Evolutionary conservation across 306 rosid species (phyloP), one percentile per base, ranked within the genome.

Genomic region (Quercus aquifolioides): DNA sequence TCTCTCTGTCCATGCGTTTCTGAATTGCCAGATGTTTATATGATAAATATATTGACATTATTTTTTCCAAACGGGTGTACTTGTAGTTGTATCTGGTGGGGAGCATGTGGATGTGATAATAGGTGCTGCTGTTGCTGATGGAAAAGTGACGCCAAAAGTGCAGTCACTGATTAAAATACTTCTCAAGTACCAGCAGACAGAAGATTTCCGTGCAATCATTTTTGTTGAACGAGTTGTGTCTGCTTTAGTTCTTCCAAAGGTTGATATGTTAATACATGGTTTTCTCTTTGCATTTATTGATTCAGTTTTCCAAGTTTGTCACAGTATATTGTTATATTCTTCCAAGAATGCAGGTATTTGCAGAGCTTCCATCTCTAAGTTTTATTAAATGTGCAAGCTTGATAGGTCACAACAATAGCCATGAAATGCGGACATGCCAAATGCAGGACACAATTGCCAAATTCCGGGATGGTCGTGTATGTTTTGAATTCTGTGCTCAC

Each of bases 71-170:
- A 55, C 33, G 69, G 69, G 60, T 59, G 33, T 80, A 46, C 69
- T 76, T 86, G 15, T 76, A 91, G 99, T 93, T 74, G 97, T 89
- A 76, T 95, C 99, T 74, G 98, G 97, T 28, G 99, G 99, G 85
- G 99, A 95, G 92, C 99, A 95, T 70, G 98, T 93, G 82, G 99
- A 95, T 85, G 94, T 81, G 83, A 79, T 91, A 82, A 93, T 91
- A 85, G 99, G 99, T 83, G 99, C 99, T 84, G 99, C 99, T 64
- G 98, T 95, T 65, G 99, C 99, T 76, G 99, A 93, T 88, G 99
- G 99, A 83, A 93, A 95, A 84, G 96, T 95, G 87, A 95, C 99
- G 31, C 99, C 99, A 38, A 95, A 93, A 86, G 99, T 95, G 85
- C 99, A 95, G 85, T 96, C 99, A 19, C 91, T 95, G 59, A 84